These are phyloP conservation scores for Amanita polypyramis DNA, from an alignment of 768 basidiomycete genomes.

Conservation along the genomic window DNA sequence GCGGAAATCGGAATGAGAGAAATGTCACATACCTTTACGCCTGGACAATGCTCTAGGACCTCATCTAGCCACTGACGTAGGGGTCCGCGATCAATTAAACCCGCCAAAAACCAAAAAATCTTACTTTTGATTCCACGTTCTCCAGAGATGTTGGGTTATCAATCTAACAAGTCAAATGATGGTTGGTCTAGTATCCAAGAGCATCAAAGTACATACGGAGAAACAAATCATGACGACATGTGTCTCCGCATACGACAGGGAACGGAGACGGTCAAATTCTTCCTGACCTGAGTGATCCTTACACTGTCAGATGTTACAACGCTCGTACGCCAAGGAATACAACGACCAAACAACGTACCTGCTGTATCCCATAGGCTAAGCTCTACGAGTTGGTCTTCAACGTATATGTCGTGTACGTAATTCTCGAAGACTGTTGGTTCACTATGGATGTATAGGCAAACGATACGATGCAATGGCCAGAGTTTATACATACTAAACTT, in stretches of 20 bases:
- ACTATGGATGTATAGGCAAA: slow-evolving; percentile 24
- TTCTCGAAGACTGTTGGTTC: slow-evolving; percentile 97
- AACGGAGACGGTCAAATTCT: slow-evolving; percentile 89
- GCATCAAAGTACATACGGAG: slow-evolving; percentile 44
- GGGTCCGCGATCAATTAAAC: background rate
- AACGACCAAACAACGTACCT: slow-evolving; percentile 36
- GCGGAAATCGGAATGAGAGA: slow-evolving; percentile 6
- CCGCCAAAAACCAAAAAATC: background rate
- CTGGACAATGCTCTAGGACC: slow-evolving; percentile 86
- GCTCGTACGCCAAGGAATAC: slow-evolving; percentile 15
- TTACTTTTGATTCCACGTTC: slow-evolving; percentile 88
- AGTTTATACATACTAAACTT: slow-evolving; percentile 63
- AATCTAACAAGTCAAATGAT: slow-evolving; percentile 35
- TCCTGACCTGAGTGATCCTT: slow-evolving; percentile 61
- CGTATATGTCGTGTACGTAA: slow-evolving; percentile 81
- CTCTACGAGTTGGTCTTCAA: slow-evolving; percentile 84
- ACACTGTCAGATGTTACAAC: slow-evolving; percentile 18
- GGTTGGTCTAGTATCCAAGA: slow-evolving; percentile 7
- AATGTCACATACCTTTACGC: slow-evolving; percentile 64
- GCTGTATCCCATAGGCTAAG: slow-evolving; percentile 97
- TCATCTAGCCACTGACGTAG: slow-evolving; percentile 79
- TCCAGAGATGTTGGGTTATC: slow-evolving; percentile 94
- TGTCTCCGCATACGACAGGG: slow-evolving; percentile 94
- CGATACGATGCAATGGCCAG: background rate
- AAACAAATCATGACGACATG: slow-evolving; percentile 96